These are phyloP conservation scores for Scheffersomyces titani DNA, from an alignment of 1,139 yeast species.

Conservation along the genomic window DNA sequence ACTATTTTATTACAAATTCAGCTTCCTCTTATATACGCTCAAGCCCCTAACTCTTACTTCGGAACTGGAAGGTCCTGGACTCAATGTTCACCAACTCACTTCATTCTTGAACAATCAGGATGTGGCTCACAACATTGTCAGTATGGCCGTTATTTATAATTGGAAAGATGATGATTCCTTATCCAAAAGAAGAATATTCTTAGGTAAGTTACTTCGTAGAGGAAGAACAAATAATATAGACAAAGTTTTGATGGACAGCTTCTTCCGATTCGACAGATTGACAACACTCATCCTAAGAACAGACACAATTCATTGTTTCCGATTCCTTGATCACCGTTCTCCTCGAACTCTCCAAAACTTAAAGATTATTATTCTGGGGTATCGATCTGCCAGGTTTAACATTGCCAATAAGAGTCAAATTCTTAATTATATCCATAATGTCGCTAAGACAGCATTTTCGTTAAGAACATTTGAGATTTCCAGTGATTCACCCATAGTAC, in stretches of 20 bases:
- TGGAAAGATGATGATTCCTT: not conserved
- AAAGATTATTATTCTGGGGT: slow-evolving; percentile 1
- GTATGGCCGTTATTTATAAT: not conserved
- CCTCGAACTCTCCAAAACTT: slow-evolving; percentile 1
- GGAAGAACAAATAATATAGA: not conserved
- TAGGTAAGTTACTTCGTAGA: not conserved
- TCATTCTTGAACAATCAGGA: not conserved
- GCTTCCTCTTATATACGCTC: slow-evolving; percentile 3
- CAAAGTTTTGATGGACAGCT: not conserved
- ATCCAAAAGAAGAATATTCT: not conserved
- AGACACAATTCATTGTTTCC: not conserved
- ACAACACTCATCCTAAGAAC: slow-evolving; percentile 2
- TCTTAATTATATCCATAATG: not conserved
- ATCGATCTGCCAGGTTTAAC: not conserved
- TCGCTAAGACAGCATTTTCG: not conserved
- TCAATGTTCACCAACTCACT: not conserved
- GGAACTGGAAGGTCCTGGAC: not conserved
- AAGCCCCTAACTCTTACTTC: slow-evolving; percentile 3
- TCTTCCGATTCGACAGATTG: slow-evolving; percentile 1
- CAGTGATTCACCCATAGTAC: slow-evolving; percentile 7
- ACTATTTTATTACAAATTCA: slow-evolving; percentile 4
- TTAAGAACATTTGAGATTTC: slow-evolving; percentile 5
- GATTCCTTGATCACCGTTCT: not conserved
- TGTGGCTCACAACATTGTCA: not conserved
- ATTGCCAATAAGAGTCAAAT: not conserved